A percentile compares a stretch with the other conserved stretches of the same genome.
Evolutionary conservation across 2,329 filamentous ascomycete species (phyloP).

Genomic region (Botrytis deweyae): DNA sequence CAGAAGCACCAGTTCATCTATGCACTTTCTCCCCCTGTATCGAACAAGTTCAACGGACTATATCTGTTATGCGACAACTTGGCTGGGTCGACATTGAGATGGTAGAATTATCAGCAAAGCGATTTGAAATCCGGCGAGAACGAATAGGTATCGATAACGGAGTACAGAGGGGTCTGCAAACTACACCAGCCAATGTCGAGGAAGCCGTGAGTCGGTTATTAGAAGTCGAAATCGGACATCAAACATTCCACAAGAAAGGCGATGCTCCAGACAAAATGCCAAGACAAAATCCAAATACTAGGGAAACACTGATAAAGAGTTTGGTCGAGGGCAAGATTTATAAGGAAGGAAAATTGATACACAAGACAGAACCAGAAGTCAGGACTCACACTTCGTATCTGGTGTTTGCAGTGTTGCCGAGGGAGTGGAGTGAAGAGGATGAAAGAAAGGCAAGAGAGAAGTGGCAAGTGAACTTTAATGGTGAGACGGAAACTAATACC

Average conservation of each 20-base stretch:
- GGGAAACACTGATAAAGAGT: constrained; percentile 38
- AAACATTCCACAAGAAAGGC: constrained; percentile 56
- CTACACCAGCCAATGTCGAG: constrained; percentile 67
- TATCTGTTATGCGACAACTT: constrained; percentile 73
- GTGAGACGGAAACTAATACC: constrained; percentile 28
- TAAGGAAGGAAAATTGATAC: constrained; percentile 74
- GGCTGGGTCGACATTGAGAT: constrained; percentile 93
- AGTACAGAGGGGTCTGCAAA: constrained; percentile 55
- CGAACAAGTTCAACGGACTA: constrained; percentile 87
- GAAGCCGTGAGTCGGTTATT: constrained; percentile 75
- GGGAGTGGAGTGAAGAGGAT: constrained; percentile 79
- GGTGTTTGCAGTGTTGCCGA: constrained; percentile 86
- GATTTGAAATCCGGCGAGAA: constrained; percentile 80
- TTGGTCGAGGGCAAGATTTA: constrained; percentile 55
- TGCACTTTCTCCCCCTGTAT: constrained; percentile 98
- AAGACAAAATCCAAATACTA: constrained; percentile 38
- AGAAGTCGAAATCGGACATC: constrained; percentile 68
- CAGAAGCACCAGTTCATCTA: constrained; percentile 69
- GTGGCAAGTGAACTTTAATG: constrained; percentile 45
- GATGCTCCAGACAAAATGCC: constrained; percentile 32
- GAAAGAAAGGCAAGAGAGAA: constrained; percentile 65
- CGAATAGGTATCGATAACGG: constrained; percentile 66
- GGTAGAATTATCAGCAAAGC: constrained; percentile 81
- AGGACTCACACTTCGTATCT: constrained; percentile 98
- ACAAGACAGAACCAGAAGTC: constrained; percentile 80